Base-by-base conservation (phyloP, 257 asterid species). In the Hygrophila difformis region DNA sequence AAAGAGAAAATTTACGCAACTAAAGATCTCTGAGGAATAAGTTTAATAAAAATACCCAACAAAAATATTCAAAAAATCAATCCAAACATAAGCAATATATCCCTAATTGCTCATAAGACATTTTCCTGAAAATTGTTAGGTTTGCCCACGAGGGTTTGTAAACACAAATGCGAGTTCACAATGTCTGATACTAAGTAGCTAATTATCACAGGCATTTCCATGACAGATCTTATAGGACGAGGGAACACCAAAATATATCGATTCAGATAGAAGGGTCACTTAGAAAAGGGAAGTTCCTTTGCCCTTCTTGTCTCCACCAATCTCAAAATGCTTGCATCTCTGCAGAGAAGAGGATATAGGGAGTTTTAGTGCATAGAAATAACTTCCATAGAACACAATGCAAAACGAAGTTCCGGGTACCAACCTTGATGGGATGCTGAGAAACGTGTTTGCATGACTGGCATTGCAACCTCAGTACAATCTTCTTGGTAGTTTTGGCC, bases 401-500 rank as follows among this genome's bases (percentile, higher is more conserved):
- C 11, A 16, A 41, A 17, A 12, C 6, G 42, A 3, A 31, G 18
- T 13, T 9, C 8, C 2, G 18, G 22, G 43, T 8, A 19, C 39
- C 8, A 34, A 59, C 65, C 65, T 59, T 61, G 36, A 61, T 61
- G 2, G 67, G 51, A 35, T 61, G 67, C 47, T 61, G 61, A 9
- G 67, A 61, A 1, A 61, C 57, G 16, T 61, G 67, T 15, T 61
- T 61, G 67, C 67, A 61, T n/a, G 61, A 51, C 41, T 61, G 67
- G 51, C 61, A 61, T 33, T 61, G 67, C 44, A 61, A 44, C 57
- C 67, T 53, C 41, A 58, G 21, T 51, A 58, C 64, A 40, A 58
- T 52, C 49, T 53, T 53, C 55, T 52, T 60, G 1, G 60, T 47
- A 1, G 68, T 62, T 54, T 54, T 62, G 2, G 65, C 65, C 65